phyloP scores from a whole-genome alignment of 495 filamentous ascomycete genomes.

The Penicillium desertorum region DNA sequence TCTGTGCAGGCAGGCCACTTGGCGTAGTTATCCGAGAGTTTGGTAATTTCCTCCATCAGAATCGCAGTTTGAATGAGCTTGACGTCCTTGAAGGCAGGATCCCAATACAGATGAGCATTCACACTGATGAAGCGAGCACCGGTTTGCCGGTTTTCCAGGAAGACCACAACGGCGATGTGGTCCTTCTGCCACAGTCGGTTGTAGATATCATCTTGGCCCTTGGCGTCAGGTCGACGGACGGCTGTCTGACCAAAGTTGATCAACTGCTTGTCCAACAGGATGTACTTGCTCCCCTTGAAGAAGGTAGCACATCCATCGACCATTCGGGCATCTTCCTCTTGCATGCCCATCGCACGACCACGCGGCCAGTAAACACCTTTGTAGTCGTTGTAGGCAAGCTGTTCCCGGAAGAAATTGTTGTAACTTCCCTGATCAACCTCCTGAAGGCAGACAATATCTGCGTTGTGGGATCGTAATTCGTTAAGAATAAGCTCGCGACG shows the following conservation, averaged over 20 bases:
- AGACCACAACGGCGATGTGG: constrained; percentile 85
- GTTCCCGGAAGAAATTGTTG: constrained; percentile 80
- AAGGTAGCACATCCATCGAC: constrained; percentile 97
- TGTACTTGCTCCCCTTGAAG: constrained; percentile 89
- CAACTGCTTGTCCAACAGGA: constrained; percentile 86
- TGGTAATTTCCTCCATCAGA: constrained; percentile 83
- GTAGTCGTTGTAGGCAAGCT: constrained; percentile 81
- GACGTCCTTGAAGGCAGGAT: constrained; percentile 84
- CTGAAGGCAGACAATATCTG: constrained; percentile 89
- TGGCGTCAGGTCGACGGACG: constrained; percentile 92
- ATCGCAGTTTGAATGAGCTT: constrained; percentile 94
- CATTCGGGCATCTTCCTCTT: constrained; percentile 75
- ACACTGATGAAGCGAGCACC: constrained; percentile 86
- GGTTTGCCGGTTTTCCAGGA: constrained; percentile 86
- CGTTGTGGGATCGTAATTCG: constrained; percentile 75
- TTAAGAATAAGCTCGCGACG: constrained; percentile 75
- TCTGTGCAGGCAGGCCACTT: constrained; percentile 73
- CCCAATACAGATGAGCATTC: constrained; percentile 94
- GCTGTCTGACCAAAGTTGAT: constrained; percentile 90
- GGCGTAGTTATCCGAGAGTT: constrained; percentile 77
- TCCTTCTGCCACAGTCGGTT: constrained; percentile 98
- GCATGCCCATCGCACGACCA: constrained; percentile 84
- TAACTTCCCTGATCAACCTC: constrained; percentile 89
- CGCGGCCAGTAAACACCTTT: constrained; percentile 90
- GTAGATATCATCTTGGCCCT: constrained; percentile 92